phyloP scores from a whole-genome alignment of 2,329 filamentous ascomycete species.

The Herpomyces periplanetae region DNA sequence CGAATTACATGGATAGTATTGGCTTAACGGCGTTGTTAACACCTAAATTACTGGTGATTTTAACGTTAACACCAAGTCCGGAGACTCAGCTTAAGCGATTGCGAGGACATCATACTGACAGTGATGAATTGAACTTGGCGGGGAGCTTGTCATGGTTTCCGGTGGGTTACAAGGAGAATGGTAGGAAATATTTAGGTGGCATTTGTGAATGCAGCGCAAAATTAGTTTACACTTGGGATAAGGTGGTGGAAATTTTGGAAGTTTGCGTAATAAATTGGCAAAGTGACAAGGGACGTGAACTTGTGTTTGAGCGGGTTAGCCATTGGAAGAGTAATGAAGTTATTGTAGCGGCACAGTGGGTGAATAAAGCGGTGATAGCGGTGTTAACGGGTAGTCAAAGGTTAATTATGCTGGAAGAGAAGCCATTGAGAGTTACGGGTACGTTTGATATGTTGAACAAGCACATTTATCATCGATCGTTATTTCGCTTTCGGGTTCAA shows the following conservation, averaged over 20 bases:
- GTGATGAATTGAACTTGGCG: conserved; percentile 64
- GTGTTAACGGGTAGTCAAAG: conserved; percentile 80
- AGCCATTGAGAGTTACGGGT: conserved; percentile 57
- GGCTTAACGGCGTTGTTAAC: conserved; percentile 81
- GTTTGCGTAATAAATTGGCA: conserved; percentile 32
- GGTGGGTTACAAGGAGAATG: conserved; percentile 26
- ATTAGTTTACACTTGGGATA: conserved; percentile 62
- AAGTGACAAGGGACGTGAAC: conserved; percentile 11
- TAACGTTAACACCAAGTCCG: conserved; percentile 78
- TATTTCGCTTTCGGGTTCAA: conserved; percentile 60
- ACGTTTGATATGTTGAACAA: conserved; percentile 68
- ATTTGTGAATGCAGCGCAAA: conserved; percentile 98
- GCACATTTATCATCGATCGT: conserved; percentile 59
- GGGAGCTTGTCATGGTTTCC: conserved; percentile 92
- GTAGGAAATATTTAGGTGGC: conserved; percentile 52
- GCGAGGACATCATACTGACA: conserved; percentile 54
- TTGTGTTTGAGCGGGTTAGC: conserved; percentile 44
- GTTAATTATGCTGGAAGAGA: conserved; percentile 64
- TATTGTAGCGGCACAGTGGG: conserved; percentile 84
- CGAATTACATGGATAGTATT: conserved; percentile 48
- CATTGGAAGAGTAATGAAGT: conserved; percentile 79
- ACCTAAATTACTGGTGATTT: conserved; percentile 73
- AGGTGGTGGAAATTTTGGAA: conserved; percentile 18
- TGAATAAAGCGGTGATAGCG: conserved; percentile 62
- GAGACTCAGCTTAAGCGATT: conserved; percentile 85